These are phyloP conservation scores for Neospermospora avenae DNA, from an alignment of 2,329 filamentous ascomycete species.

Conservation along the genomic window DNA sequence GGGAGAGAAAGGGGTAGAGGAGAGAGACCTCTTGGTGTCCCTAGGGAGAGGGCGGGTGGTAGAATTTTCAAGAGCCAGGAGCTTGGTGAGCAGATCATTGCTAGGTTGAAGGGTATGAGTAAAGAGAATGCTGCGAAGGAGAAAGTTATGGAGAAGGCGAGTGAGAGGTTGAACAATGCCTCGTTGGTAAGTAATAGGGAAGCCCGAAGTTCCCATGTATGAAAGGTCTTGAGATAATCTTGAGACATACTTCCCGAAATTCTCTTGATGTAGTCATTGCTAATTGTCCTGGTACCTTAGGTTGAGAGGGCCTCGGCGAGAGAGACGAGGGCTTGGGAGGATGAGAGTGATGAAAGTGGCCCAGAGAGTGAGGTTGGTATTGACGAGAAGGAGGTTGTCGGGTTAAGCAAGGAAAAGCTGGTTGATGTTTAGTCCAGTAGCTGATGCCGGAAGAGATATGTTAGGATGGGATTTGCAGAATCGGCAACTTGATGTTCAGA, in stretches of 20 bases:
- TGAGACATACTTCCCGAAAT: too few relatives aligned
- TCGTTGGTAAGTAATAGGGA: background rate
- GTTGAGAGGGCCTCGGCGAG: constrained; percentile 22
- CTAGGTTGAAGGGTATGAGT: constrained; percentile 19
- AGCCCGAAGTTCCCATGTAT: too few relatives aligned
- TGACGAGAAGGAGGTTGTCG: constrained; percentile 6
- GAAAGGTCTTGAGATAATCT: too few relatives aligned
- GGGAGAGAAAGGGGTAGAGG: background rate
- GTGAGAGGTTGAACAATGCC: constrained; percentile 5
- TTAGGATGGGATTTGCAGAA: background rate
- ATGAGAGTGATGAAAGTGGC: constrained; percentile 21
- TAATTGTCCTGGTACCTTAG: too few relatives aligned
- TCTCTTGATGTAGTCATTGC: too few relatives aligned
- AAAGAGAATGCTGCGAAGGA: constrained; percentile 10
- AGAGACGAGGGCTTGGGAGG: constrained; percentile 28
- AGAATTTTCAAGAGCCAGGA: constrained; percentile 10
- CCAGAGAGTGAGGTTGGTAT: background rate
- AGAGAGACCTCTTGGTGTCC: background rate
- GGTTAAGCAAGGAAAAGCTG: constrained; percentile 19
- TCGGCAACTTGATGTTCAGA: background rate
- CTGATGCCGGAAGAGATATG: background rate
- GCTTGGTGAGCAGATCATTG: constrained; percentile 21
- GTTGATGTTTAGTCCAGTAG: constrained; percentile 26
- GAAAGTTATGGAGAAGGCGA: constrained; percentile 7
- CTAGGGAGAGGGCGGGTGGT: background rate